Conservation (phyloP, 1,139 yeast species). For the Scheffersomyces illinoinensis region DNA sequence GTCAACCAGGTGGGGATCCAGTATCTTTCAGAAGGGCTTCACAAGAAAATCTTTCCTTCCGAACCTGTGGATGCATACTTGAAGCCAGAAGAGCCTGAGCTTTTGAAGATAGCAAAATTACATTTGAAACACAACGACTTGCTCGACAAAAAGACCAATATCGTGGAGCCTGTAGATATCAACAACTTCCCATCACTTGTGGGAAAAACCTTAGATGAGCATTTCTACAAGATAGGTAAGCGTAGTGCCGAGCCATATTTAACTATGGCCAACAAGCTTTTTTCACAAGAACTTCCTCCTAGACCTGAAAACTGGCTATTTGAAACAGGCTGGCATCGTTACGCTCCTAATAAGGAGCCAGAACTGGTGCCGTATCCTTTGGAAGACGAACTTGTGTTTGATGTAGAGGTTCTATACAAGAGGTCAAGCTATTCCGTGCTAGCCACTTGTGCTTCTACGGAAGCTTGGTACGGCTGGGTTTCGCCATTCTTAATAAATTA, state of each 20-base stretch:
- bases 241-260: slow-evolving; percentile 64
- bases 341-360: slow-evolving; percentile 56
- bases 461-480: slow-evolving; percentile 96
- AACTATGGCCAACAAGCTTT: slow-evolving; percentile 42
- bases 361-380: slow-evolving; percentile 64
- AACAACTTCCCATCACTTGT: slow-evolving; percentile 62
- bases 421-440: slow-evolving; percentile 71
- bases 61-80: slow-evolving; percentile 24
- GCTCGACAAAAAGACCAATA: slow-evolving; percentile 77
- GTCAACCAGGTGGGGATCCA: slow-evolving; percentile 69
- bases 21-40: slow-evolving; percentile 61
- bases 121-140: slow-evolving; percentile 67
- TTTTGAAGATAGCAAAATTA: slow-evolving; percentile 57
- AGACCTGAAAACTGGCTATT: slow-evolving; percentile 47
- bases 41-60: slow-evolving; percentile 60
- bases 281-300: slow-evolving; percentile 52
- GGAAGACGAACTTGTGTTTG: slow-evolving; percentile 74
- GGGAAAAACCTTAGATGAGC: slow-evolving; percentile 78
- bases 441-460: slow-evolving; percentile 76
- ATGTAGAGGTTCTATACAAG: slow-evolving; percentile 85
- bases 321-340: slow-evolving; percentile 82
- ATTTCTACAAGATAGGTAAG: slow-evolving; percentile 72
- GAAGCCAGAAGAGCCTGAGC: slow-evolving; percentile 28
- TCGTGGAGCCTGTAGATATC: slow-evolving; percentile 61
- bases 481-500: slow-evolving; percentile 72